Evolutionary conservation across 2,329 filamentous ascomycete species (phyloP).

Genomic region (Colletotrichum lindemuthianum): DNA sequence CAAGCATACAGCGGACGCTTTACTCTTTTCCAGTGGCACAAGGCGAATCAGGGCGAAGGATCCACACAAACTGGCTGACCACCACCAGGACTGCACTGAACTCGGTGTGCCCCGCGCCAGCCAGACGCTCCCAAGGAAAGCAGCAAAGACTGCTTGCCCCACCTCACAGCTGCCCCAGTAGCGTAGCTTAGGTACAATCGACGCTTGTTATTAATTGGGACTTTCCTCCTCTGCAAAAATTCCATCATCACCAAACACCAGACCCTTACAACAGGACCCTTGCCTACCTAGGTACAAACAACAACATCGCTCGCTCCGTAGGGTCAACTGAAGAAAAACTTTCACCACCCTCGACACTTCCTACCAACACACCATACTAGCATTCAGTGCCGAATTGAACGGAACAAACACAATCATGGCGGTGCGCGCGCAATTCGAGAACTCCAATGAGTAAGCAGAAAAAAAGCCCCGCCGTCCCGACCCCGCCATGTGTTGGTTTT

Average conservation of each 20-base stretch:
- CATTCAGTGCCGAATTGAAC: conserved; percentile 9
- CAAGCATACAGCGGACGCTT: conserved; percentile 19
- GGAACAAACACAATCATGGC: conserved; percentile 60
- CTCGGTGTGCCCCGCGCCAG: conserved; percentile 28
- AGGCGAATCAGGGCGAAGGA: conserved; percentile 17
- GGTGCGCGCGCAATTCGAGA: conserved; percentile 82
- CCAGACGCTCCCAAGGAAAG: conserved; percentile 10
- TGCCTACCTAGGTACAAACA: conserved; percentile 3
- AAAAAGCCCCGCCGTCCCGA: conserved; percentile 39
- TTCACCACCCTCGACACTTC: conserved; percentile 3
- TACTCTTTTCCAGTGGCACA: conserved; percentile 15
- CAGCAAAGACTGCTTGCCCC: too few relatives aligned
- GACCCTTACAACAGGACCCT: conserved; percentile 19
- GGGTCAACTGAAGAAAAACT: neutral
- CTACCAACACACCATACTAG: neutral
- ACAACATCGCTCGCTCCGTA: conserved; percentile 1
- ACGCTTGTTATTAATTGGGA: conserved; percentile 35
- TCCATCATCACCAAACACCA: conserved; percentile 28
- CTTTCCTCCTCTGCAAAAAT: conserved; percentile 35
- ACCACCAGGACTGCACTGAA: neutral
- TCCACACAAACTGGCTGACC: conserved; percentile 9
- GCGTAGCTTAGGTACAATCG: conserved; percentile 20
- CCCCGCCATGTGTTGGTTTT: conserved; percentile 36
- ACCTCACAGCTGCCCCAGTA: conserved; percentile 18
- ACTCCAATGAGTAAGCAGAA: conserved; percentile 82